Evolutionary conservation across 805 yeast species (phyloP).

Genomic region (Isabelozyma heimii): DNA sequence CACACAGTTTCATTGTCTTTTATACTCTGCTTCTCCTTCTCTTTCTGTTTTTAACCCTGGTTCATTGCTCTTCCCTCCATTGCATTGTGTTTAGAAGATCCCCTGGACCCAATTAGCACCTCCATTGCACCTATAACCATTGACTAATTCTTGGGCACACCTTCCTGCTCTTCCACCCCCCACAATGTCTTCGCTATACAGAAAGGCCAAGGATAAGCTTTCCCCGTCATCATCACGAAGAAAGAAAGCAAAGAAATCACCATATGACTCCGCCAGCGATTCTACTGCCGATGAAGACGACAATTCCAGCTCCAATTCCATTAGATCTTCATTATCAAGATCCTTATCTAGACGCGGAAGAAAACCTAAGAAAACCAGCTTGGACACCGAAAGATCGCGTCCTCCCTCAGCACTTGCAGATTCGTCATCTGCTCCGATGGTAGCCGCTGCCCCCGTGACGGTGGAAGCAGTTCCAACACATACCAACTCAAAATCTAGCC

Average conservation of each 20-base stretch:
- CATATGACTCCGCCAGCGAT: not conserved
- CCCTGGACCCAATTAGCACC: too few relatives aligned
- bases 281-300: not conserved
- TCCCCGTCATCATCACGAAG: not conserved
- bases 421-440: not conserved
- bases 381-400: not conserved
- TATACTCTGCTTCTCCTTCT: too few relatives aligned
- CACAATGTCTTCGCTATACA: slow-evolving; percentile 1
- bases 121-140: too few relatives aligned
- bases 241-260: not conserved
- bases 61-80: too few relatives aligned
- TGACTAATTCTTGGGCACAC: not conserved
- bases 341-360: not conserved
- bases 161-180: not conserved
- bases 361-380: not conserved
- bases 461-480: not conserved
- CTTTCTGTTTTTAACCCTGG: too few relatives aligned
- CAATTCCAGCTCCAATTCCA: not conserved
- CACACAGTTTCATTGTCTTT: too few relatives aligned
- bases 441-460: not conserved
- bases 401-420: not conserved
- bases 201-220: not conserved
- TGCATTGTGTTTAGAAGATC: too few relatives aligned
- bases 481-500: not conserved
- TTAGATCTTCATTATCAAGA: not conserved